A percentile compares a stretch with the other conserved stretches of the same genome.
phyloP scores from a whole-genome alignment of 257 asterid genomes.

The Solanum appendiculatum region DNA sequence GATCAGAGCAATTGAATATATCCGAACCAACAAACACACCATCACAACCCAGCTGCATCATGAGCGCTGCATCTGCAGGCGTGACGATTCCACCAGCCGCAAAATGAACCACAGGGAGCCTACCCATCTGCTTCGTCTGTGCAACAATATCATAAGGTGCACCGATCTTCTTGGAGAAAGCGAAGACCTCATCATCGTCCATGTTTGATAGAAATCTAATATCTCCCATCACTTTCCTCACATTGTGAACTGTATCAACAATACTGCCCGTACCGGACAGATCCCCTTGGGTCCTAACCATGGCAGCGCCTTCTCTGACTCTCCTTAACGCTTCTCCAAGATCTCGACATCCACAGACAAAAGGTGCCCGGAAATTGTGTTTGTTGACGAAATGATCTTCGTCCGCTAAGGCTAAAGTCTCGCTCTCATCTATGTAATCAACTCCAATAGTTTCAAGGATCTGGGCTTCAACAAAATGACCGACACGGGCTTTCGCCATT shows the following conservation, averaged over 20 bases:
- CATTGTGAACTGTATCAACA: slow-evolving; percentile 44
- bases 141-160: slow-evolving; percentile 79
- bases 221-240: slow-evolving; percentile 70
- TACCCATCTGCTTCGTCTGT: slow-evolving; percentile 76
- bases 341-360: slow-evolving; percentile 75
- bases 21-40: slow-evolving; percentile 61
- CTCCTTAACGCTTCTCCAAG: slow-evolving; percentile 78
- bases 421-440: slow-evolving; percentile 75
- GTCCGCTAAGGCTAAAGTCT: slow-evolving; percentile 50
- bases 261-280: slow-evolving; percentile 37
- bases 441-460: slow-evolving; percentile 70
- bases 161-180: slow-evolving; percentile 48
- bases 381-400: slow-evolving; percentile 64
- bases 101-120: slow-evolving; percentile 88
- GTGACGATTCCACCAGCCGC: slow-evolving; percentile 82
- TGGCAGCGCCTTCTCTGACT: slow-evolving; percentile 77
- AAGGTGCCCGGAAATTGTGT: slow-evolving; percentile 57
- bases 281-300: slow-evolving; percentile 77
- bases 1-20: slow-evolving; percentile 47
- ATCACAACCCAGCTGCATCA: slow-evolving; percentile 89
- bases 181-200: slow-evolving; percentile 82
- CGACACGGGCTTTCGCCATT: slow-evolving; percentile 63
- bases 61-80: slow-evolving; percentile 81
- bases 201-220: slow-evolving; percentile 58
- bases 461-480: slow-evolving; percentile 89